phyloP scores from a whole-genome alignment of 73 alveolate species.

The Paramecium sonneborni region DNA sequence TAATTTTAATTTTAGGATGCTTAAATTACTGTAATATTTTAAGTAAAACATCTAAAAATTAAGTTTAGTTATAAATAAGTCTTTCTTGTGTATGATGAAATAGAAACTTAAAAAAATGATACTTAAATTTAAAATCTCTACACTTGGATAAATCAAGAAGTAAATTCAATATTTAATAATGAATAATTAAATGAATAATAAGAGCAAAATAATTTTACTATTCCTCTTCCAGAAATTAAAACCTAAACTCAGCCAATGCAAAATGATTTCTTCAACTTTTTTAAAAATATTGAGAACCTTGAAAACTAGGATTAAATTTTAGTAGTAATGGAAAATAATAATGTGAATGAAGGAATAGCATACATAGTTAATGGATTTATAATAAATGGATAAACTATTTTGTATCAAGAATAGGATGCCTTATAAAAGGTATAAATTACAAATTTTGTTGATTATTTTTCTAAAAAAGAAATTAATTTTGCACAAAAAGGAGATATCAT shows the following conservation, averaged over 20 bases:
- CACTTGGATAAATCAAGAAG: not conserved
- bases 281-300: not conserved
- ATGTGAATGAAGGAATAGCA: not conserved
- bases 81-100: not conserved
- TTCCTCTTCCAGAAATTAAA: not conserved
- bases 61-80: not conserved
- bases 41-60: not conserved
- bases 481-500: slow-evolving; percentile 2
- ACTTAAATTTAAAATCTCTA: not conserved
- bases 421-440: not conserved
- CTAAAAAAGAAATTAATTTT: not conserved
- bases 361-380: not conserved
- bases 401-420: not conserved
- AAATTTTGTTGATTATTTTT: not conserved
- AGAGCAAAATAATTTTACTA: not conserved
- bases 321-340: not conserved
- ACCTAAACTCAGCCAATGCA: not conserved
- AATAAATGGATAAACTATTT: not conserved
- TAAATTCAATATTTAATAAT: not conserved
- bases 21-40: not conserved
- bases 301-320: not conserved
- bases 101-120: not conserved
- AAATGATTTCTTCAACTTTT: not conserved
- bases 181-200: not conserved
- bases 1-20: not conserved